A percentile compares a stretch with the other conserved stretches of the same genome.
phyloP scores from a whole-genome alignment of 768 basidiomycete species.

The Kwoniella dendrophila region DNA sequence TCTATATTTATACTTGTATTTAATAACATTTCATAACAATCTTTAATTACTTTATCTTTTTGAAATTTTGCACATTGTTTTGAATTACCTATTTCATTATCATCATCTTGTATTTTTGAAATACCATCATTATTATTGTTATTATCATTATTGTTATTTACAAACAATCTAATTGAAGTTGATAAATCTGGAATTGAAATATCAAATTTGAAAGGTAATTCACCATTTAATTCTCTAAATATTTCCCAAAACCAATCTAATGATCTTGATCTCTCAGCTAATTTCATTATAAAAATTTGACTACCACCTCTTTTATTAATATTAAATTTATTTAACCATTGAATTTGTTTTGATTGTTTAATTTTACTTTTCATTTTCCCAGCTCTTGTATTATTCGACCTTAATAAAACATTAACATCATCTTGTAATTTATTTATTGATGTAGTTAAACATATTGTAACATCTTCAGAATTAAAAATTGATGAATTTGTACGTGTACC shows the following conservation, averaged over 20 bases:
- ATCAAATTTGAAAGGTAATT: conserved; percentile 70
- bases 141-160: conserved; percentile 65
- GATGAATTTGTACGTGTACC: conserved; percentile 70
- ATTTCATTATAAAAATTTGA: conserved; percentile 83
- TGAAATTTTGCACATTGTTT: conserved; percentile 62
- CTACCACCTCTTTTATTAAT: conserved; percentile 67
- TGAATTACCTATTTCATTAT: conserved; percentile 38
- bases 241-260: conserved; percentile 89
- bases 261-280: conserved; percentile 73
- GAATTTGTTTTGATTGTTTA: conserved; percentile 54
- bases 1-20: conserved; percentile 65
- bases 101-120: conserved; percentile 47
- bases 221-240: conserved; percentile 75
- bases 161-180: conserved; percentile 69
- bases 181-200: conserved; percentile 70
- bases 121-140: no score
- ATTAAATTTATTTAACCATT: conserved; percentile 63
- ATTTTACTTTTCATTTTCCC: conserved; percentile 40
- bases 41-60: conserved; percentile 65
- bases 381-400: conserved; percentile 34
- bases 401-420: conserved; percentile 29
- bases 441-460: conserved; percentile 68
- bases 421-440: conserved; percentile 33
- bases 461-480: conserved; percentile 81
- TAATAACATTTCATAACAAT: conserved; percentile 65